Conservation (phyloP, 2,329 filamentous ascomycete genomes). For the Colletotrichum sp. region DNA sequence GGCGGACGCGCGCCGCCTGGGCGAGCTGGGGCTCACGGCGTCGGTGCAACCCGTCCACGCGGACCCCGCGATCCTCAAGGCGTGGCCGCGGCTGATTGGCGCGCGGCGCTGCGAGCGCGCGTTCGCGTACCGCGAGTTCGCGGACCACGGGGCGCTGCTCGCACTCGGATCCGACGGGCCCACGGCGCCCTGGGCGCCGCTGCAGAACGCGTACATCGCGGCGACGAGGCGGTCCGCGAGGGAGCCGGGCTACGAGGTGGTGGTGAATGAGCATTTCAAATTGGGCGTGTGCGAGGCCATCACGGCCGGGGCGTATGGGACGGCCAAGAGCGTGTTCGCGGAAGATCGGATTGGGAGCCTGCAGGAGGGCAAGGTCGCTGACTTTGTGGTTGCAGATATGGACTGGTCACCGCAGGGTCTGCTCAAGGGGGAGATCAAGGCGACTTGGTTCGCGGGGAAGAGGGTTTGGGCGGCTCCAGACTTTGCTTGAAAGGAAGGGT, state of each 20-base stretch:
- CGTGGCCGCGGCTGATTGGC: conserved; percentile 60
- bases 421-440: conserved; percentile 41
- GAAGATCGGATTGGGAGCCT: conserved; percentile 53
- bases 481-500: not conserved
- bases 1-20: conserved; percentile 55
- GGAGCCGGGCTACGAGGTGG: conserved; percentile 40
- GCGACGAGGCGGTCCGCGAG: conserved; percentile 54
- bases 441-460: conserved; percentile 54
- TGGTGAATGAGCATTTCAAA: conserved; percentile 52
- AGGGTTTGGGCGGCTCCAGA: conserved; percentile 32
- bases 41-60: conserved; percentile 55
- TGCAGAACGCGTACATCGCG: conserved; percentile 57
- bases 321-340: conserved; percentile 54
- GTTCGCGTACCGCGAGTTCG: conserved; percentile 62
- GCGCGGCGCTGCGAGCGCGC: conserved; percentile 53
- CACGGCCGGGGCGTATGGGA: conserved; percentile 49
- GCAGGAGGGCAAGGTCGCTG: conserved; percentile 52
- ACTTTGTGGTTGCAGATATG: conserved; percentile 58
- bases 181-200: conserved; percentile 53
- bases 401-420: conserved; percentile 48
- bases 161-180: conserved; percentile 58
- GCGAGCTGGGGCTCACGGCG: conserved; percentile 55
- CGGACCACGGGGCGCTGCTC: conserved; percentile 50
- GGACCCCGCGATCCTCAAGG: conserved; percentile 59
- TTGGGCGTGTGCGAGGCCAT: conserved; percentile 52